Conservation (phyloP, 768 basidiomycete species). For the Tylopilus sp. region DNA sequence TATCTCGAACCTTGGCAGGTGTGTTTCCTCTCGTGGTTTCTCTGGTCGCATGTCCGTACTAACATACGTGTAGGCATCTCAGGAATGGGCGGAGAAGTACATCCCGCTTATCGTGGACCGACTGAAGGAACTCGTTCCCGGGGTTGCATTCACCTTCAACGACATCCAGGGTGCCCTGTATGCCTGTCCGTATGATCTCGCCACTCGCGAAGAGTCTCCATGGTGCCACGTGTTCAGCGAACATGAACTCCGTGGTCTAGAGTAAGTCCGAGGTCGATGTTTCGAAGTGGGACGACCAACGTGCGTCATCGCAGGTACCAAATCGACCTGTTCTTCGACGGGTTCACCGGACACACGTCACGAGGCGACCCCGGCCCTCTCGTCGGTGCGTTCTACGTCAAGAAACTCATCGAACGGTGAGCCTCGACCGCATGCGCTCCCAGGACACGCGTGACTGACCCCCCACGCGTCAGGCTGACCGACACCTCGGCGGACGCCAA, state of each 20-base stretch:
- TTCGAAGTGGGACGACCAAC: neutral
- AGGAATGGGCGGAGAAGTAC: constrained; percentile 34
- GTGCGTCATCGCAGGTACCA: constrained; percentile 33
- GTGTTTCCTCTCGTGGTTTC: neutral
- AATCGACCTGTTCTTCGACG: constrained; percentile 34
- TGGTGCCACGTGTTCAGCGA: constrained; percentile 36
- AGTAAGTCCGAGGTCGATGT: constrained; percentile 28
- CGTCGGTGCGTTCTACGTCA: too few species aligned
- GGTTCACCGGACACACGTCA: constrained; percentile 32
- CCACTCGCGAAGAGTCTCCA: constrained; percentile 28
- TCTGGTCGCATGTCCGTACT: neutral
- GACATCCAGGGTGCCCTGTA: constrained; percentile 39
- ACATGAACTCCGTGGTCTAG: constrained; percentile 33
- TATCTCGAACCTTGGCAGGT: neutral
- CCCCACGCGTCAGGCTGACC: too few species aligned
- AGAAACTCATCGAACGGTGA: too few species aligned
- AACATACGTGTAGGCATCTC: neutral
- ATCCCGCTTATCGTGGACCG: constrained; percentile 35
- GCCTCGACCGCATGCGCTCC: constrained; percentile 16
- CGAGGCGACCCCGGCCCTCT: constrained; percentile 30
- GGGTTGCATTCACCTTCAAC: constrained; percentile 26
- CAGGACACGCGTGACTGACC: too few species aligned
- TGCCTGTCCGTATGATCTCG: constrained; percentile 41
- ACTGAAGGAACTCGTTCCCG: constrained; percentile 35
- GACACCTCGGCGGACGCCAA: too few species aligned